These are phyloP conservation scores for Ogataea henricii DNA, from an alignment of 805 yeast genomes.

Conservation along the genomic window DNA sequence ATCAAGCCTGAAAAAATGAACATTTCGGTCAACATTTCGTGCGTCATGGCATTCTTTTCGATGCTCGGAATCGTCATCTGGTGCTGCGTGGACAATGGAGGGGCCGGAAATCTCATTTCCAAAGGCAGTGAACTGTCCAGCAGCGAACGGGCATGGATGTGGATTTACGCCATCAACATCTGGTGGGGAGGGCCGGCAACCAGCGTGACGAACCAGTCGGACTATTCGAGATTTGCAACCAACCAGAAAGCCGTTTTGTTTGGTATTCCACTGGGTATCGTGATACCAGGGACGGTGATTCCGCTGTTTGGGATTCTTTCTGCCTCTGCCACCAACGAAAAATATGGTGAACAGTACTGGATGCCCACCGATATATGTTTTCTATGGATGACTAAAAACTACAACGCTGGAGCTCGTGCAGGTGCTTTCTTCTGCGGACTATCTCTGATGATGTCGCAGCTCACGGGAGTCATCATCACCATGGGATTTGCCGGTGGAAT, in stretches of 20 bases:
- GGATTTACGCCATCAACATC: constrained; percentile 40
- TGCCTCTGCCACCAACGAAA: constrained; percentile 44
- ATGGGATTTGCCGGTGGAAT: constrained; percentile 47
- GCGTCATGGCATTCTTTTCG: constrained; percentile 24
- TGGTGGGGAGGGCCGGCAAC: constrained; percentile 42
- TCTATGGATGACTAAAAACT: constrained; percentile 41
- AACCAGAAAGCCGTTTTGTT: constrained; percentile 15
- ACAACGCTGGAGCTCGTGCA: constrained; percentile 46
- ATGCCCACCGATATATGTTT: constrained; percentile 44
- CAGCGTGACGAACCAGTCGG: constrained; percentile 43
- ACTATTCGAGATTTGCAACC: constrained; percentile 39
- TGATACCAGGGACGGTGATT: constrained; percentile 40
- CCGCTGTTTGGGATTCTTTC: constrained; percentile 49
- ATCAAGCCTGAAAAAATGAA: constrained; percentile 32
- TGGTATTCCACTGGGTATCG: constrained; percentile 26
- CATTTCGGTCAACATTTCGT: constrained; percentile 23
- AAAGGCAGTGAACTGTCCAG: constrained; percentile 17
- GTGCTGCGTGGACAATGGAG: constrained; percentile 20
- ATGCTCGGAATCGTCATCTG: constrained; percentile 31
- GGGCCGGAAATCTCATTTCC: constrained; percentile 7
- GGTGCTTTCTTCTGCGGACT: constrained; percentile 53
- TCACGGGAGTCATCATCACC: neutral
- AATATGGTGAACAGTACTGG: constrained; percentile 39
- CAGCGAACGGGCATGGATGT: constrained; percentile 38
- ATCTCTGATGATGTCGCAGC: constrained; percentile 13